phyloP scores from a whole-genome alignment of 306 rosid genomes.

The Echinosophora koreensis region DNA sequence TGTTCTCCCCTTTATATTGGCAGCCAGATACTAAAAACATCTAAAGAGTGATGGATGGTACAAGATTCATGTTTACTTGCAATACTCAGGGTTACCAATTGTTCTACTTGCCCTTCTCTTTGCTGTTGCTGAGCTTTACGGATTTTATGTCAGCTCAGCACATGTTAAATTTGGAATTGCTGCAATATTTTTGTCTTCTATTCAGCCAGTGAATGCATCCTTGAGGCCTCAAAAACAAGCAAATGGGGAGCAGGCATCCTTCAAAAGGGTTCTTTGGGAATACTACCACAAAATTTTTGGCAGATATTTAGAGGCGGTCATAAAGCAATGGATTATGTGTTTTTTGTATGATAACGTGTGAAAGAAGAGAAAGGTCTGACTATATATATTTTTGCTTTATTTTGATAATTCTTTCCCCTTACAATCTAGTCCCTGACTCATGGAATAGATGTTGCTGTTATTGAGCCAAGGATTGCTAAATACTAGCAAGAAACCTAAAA shows the following conservation, averaged over 20 bases:
- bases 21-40: conserved; percentile 90
- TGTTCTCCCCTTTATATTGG: conserved; percentile 45
- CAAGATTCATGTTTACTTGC: conserved; percentile 90
- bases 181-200: conserved; percentile 71
- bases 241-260: conserved; percentile 65
- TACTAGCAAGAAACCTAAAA: too few relatives aligned
- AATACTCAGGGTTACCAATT: conserved; percentile 86
- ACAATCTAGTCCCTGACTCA: too few relatives aligned
- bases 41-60: conserved; percentile 94
- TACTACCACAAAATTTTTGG: conserved; percentile 75
- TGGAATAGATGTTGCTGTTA: too few relatives aligned
- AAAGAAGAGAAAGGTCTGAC: too few relatives aligned
- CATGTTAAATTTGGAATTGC: conserved; percentile 83
- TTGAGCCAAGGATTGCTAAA: too few relatives aligned
- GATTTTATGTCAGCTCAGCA: conserved; percentile 72
- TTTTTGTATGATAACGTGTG: too few relatives aligned
- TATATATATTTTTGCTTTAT: too few relatives aligned
- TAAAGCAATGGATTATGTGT: too few relatives aligned
- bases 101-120: conserved; percentile 85
- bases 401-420: too few relatives aligned
- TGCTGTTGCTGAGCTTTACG: conserved; percentile 91
- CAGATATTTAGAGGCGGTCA: too few relatives aligned
- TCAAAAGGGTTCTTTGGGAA: conserved; percentile 80
- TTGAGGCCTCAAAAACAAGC: conserved; percentile 67
- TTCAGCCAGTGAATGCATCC: conserved; percentile 79